Conservation (phyloP, 495 filamentous ascomycete species). For the Elasticomyces elasticus region DNA sequence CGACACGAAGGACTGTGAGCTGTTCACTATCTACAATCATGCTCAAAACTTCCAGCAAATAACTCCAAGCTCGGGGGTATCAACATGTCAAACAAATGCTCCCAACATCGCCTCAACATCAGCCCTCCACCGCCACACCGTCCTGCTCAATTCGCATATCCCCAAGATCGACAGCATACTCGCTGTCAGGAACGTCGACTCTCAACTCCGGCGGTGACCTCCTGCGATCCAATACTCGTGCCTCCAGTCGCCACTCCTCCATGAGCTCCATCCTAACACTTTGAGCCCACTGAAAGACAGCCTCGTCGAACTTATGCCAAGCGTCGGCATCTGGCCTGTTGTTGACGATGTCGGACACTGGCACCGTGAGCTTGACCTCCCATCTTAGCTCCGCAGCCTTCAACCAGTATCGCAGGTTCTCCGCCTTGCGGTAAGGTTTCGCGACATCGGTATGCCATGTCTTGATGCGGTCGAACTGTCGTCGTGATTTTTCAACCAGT, state of each 20-base stretch:
- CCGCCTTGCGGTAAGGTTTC: conserved; percentile 87
- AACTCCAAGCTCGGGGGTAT: no score
- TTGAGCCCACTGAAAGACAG: conserved; percentile 67
- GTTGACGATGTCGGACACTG: conserved; percentile 56
- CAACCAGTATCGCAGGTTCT: conserved; percentile 90
- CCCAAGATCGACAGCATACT: background rate
- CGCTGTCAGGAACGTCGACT: conserved; percentile 11
- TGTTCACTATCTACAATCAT: no score
- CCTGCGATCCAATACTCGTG: background rate
- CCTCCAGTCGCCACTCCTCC: conserved; percentile 45
- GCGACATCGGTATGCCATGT: conserved; percentile 77
- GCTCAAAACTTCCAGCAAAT: no score
- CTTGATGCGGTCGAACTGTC: conserved; percentile 85
- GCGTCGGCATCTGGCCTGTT: conserved; percentile 52
- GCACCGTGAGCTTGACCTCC: conserved; percentile 59
- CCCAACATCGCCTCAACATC: background rate
- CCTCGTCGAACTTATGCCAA: conserved; percentile 72
- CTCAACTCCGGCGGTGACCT: conserved; percentile 12
- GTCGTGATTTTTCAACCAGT: conserved; percentile 69
- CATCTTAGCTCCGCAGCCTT: conserved; percentile 92
- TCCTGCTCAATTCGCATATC: background rate
- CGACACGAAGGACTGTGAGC: no score
- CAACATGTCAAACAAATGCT: no score
- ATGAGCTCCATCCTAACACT: conserved; percentile 68
- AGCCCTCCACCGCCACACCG: background rate